Conservation (phyloP, 345 rosid species). For the Clausena lansium region DNA sequence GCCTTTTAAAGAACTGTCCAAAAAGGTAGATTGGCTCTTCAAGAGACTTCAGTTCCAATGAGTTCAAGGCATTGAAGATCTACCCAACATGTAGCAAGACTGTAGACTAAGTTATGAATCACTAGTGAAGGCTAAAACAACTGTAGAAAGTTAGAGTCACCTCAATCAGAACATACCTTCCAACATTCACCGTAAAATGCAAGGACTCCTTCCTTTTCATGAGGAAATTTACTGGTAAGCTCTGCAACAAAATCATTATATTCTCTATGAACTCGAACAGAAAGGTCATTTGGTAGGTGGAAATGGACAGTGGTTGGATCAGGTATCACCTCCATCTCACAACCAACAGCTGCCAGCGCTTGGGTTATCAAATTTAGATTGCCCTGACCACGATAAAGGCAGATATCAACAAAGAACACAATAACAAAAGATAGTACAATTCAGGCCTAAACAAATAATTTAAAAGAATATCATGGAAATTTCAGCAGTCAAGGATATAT, state of each 20-base stretch:
- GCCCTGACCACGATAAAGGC: slow-evolving; percentile 57
- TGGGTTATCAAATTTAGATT: slow-evolving; percentile 88
- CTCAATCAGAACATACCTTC: slow-evolving; percentile 60
- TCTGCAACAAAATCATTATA: slow-evolving; percentile 63
- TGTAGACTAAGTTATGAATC: slow-evolving; percentile 18
- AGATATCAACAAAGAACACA: background rate
- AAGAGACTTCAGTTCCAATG: slow-evolving; percentile 85
- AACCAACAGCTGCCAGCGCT: slow-evolving; percentile 84
- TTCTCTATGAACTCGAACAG: slow-evolving; percentile 73
- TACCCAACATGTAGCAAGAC: slow-evolving; percentile 25
- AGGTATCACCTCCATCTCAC: slow-evolving; percentile 87
- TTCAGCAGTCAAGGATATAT: background rate
- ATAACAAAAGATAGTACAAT: background rate
- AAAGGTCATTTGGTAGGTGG: slow-evolving; percentile 79
- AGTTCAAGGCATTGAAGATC: slow-evolving; percentile 89
- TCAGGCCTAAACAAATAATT: background rate
- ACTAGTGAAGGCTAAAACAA: slow-evolving; percentile 5
- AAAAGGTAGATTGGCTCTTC: slow-evolving; percentile 95
- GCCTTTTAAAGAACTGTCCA: slow-evolving; percentile 93
- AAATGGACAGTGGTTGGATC: slow-evolving; percentile 96
- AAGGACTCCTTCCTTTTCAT: slow-evolving; percentile 81
- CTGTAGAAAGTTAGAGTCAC: slow-evolving; percentile 17
- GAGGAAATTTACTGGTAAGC: slow-evolving; percentile 70
- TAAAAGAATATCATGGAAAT: background rate
- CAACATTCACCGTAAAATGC: slow-evolving; percentile 83